Evolutionary conservation across 1,284 basidiomycete species (phyloP), one percentile per base, ranked within the genome.

Genomic region (Ustilago xerochloae): DNA sequence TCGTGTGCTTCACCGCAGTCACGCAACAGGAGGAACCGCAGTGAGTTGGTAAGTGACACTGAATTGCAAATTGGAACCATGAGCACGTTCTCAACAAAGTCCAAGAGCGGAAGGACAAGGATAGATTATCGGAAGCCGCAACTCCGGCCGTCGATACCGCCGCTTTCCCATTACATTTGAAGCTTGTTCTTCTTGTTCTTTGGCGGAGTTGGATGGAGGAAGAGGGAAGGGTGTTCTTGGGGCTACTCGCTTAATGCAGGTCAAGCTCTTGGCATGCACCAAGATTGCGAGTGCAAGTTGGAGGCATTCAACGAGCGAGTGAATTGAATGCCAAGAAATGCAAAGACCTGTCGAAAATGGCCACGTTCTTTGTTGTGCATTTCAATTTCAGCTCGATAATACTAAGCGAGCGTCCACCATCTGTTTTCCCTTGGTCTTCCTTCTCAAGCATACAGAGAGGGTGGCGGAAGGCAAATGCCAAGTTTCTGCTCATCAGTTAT

Each of bases 271-370:
- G 24, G 46, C 38, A 39, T 39, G 24, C 46, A 48, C 28, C 24
- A 28, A 16, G n/a, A 35, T 4, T n/a, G n/a, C n/a, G n/a, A n/a
- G n/a, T n/a, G n/a, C n/a, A n/a, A n/a, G n/a, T n/a, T n/a, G n/a
- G n/a, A 20, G 48, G 33, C 38, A 39, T 20, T 39, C 10, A 22
- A 48, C 9, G 9, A 30, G 26, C 24, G 28, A 16, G 28, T 26
- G 26, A 7, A 47, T 33, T 16, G 16, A 35, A 49, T 36, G 63
- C 63, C 63, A 65, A 59, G 63, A 65, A 35, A 28, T 65, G 56
- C 63, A 65, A 18, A 2, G 3, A 24, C 22, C 56, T 65, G 63
- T 65, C 63, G 48, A 58, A 53, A 29, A 50, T 5, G 56, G 50
- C 63, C 63, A 59, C 63, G 56, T 59, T 65, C 56, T 30, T 26